Evolutionary conservation across 371 early-diverging fungal genomes (phyloP).

Genomic region (Chytridium lagenaria): DNA sequence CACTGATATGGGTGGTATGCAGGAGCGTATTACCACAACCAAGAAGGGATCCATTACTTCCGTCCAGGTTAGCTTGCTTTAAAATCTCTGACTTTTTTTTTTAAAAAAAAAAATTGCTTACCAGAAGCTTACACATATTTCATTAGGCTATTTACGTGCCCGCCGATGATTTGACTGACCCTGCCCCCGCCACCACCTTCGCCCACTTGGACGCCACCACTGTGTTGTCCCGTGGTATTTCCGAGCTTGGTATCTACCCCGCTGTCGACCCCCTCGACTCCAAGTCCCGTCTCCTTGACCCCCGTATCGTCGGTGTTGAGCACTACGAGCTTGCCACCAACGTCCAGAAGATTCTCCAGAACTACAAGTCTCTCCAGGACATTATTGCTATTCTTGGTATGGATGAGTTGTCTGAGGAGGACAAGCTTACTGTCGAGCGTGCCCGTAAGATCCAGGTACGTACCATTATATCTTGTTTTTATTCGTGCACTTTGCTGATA

Average conservation of each 20-base stretch:
- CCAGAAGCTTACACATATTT: conserved; percentile 73
- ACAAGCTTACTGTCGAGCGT: conserved; percentile 96
- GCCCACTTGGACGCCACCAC: conserved; percentile 99
- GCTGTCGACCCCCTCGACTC: conserved; percentile 99
- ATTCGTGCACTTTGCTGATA: neutral
- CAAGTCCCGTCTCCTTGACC: conserved; percentile 97
- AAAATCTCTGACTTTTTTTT: conserved; percentile 58
- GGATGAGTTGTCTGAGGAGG: conserved; percentile 97
- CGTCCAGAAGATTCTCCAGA: conserved; percentile 95
- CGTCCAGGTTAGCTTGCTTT: conserved; percentile 53
- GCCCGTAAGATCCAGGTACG: conserved; percentile 63
- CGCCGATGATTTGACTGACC: conserved; percentile 99
- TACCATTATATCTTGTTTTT: neutral
- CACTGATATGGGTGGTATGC: conserved; percentile 97
- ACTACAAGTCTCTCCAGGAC: conserved; percentile 98
- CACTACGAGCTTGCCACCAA: conserved; percentile 95
- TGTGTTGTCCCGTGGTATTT: conserved; percentile 97
- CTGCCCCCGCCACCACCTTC: conserved; percentile 98
- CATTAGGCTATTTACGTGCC: conserved; percentile 94
- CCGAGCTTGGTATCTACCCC: conserved; percentile 98
- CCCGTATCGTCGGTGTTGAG: conserved; percentile 94
- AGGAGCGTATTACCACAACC: conserved; percentile 99
- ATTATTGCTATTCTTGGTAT: conserved; percentile 93
- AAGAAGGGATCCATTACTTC: conserved; percentile 99
- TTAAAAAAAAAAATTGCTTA: neutral